phyloP scores from a whole-genome alignment of 164 flowering plant species.

The Berberis vulgaris region DNA sequence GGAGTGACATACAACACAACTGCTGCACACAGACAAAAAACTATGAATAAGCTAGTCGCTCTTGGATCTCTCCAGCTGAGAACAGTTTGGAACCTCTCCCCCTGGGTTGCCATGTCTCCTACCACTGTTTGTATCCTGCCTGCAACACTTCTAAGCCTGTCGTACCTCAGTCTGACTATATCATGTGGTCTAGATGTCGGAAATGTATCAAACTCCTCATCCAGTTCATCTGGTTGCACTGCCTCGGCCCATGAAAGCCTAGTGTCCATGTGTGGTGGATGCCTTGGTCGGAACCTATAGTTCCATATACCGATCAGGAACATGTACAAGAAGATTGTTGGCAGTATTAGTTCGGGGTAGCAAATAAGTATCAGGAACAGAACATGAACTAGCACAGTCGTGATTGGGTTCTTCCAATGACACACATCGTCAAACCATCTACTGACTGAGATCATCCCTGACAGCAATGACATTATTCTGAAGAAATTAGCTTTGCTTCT shows the following conservation, averaged over 20 bases:
- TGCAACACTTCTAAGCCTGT: slow-evolving; percentile 63
- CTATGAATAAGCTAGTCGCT: slow-evolving; percentile 47
- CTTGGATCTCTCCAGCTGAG: slow-evolving; percentile 72
- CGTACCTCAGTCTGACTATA: slow-evolving; percentile 51
- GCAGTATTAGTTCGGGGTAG: slow-evolving; percentile 68
- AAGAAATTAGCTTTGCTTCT: slow-evolving; percentile 77
- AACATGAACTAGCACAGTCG: slow-evolving; percentile 52
- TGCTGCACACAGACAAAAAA: slow-evolving; percentile 48
- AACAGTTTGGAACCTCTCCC: slow-evolving; percentile 16
- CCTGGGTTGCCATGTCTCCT: slow-evolving; percentile 16
- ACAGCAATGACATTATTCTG: slow-evolving; percentile 49
- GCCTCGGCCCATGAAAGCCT: slow-evolving; percentile 67
- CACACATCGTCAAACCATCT: slow-evolving; percentile 62
- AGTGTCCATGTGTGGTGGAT: slow-evolving; percentile 69
- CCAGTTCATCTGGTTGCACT: slow-evolving; percentile 42
- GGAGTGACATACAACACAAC: slow-evolving; percentile 49
- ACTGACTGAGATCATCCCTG: slow-evolving; percentile 42
- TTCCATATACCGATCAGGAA: slow-evolving; percentile 75
- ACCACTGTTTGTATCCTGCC: slow-evolving; percentile 41
- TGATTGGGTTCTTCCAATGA: slow-evolving; percentile 62
- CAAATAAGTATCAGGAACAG: slow-evolving; percentile 49
- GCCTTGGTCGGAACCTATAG: slow-evolving; percentile 50
- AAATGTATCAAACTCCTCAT: slow-evolving; percentile 13
- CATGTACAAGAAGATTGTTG: slow-evolving; percentile 64
- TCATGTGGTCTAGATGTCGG: slow-evolving; percentile 34